Base-by-base conservation (phyloP, 2,329 filamentous ascomycete genomes). In the Hymenoscyphus fraxineus region DNA sequence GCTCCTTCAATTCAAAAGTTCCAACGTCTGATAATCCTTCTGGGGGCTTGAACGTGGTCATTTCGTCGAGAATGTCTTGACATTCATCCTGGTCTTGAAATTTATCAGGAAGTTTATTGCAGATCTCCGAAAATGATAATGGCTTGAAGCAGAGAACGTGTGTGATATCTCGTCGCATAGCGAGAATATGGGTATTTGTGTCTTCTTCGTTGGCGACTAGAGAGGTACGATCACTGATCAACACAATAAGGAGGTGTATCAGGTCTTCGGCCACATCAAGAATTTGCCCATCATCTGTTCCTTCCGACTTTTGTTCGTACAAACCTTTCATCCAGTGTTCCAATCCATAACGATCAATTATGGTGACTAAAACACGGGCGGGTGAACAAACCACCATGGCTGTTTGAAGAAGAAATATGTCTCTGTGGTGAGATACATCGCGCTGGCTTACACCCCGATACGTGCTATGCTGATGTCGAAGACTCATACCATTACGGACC, bases 61-160 rank as follows among this genome's bases (percentile, higher is more conserved):
- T 93, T 69, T 93, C 88, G 65, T 93, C 88, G 6, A 99, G 83
- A 2, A 97, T 87, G 35, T 86, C 84, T 67, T 94, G 88, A 76
- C 97, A 97, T 65, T 93, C 89, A 68, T 97, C 92, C 66, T 92
- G 88, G 64, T 98, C 95, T 67, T 93, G 88, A 64, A 95, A 88
- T 72, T 92, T 92, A 73, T 99, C 95, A 0, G 93, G 92, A 19
- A 99, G 81, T 68, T 94, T 93, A 71, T 84, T 86, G 58, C 88
- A 91, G 63, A 99, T 88, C 69, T 98, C 95, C 12, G 94, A 96
- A 79, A 95, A 98, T 0, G 94, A 96, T 6, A 99, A 81, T 0
- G 95, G 93, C 77, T 96, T 96, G 82, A 98, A 98, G 80, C 94
- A 98, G 35, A 99, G 82, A 6, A 96, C 91, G 76, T 99, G 96